These are phyloP conservation scores for Teunomyces atbi DNA, from an alignment of 805 yeast species.

Conservation along the genomic window DNA sequence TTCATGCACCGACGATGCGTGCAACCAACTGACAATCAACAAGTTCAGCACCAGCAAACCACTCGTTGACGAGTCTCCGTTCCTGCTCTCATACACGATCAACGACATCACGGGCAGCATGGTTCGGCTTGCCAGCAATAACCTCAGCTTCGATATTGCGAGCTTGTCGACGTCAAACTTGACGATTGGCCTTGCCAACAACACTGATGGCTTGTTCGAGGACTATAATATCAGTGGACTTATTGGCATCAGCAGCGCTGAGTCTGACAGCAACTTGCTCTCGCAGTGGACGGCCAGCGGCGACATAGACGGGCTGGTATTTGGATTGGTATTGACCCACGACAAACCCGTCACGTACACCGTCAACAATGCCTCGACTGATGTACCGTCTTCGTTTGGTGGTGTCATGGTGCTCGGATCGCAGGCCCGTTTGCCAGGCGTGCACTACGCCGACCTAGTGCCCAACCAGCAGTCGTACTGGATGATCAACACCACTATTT, in stretches of 20 bases:
- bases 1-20: conserved; percentile 45
- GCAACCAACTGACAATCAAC: conserved; percentile 28
- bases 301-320: conserved; percentile 35
- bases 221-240: conserved; percentile 58
- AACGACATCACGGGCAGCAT: conserved; percentile 53
- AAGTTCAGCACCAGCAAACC: conserved; percentile 20
- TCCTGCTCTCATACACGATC: conserved; percentile 52
- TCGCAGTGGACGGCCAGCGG: conserved; percentile 34
- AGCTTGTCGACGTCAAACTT: conserved; percentile 28
- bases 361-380: conserved; percentile 1
- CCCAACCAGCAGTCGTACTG: conserved; percentile 43
- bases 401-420: conserved; percentile 28
- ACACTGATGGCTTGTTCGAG: conserved; percentile 53
- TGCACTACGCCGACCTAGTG: conserved; percentile 39
- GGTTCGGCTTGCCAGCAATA: conserved; percentile 31
- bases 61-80: conserved; percentile 26
- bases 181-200: conserved; percentile 52
- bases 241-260: conserved; percentile 52
- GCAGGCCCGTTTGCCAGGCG: conserved; percentile 28
- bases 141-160: conserved; percentile 32
- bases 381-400: conserved; percentile 29
- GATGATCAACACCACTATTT: conserved; percentile 46
- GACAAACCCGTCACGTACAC: conserved; percentile 1
- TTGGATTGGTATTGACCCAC: conserved; percentile 25
- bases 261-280: conserved; percentile 31